Percentiles rank a stretch among this genome's conserved stretches.
Evolutionary conservation across 2,329 filamentous ascomycete genomes (phyloP).

Genomic region (Nectriaceae sp.): DNA sequence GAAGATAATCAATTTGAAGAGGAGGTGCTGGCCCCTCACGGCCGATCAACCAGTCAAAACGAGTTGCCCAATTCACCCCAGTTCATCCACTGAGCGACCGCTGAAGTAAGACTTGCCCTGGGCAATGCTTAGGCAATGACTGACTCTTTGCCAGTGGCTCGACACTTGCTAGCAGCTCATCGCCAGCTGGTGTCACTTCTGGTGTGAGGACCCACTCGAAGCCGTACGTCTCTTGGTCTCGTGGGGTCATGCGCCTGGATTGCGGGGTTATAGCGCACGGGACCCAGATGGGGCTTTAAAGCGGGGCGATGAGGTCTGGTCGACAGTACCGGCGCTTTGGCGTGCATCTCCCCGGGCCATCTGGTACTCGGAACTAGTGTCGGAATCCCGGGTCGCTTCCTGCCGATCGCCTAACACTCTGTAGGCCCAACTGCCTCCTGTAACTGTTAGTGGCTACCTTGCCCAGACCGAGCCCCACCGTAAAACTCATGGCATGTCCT

Average conservation of each 20-base stretch:
- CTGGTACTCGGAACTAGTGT: conserved; percentile 17
- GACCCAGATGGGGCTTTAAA: neutral
- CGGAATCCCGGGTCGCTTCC: conserved; percentile 8
- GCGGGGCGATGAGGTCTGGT: conserved; percentile 1
- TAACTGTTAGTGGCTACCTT: conserved; percentile 5
- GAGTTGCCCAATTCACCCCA: conserved; percentile 23
- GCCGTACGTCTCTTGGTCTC: conserved; percentile 19
- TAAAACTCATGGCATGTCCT: neutral
- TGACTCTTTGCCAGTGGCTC: neutral
- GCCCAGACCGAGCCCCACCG: neutral
- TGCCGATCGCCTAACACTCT: conserved; percentile 12
- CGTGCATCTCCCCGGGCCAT: conserved; percentile 3
- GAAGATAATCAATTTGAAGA: conserved; percentile 24
- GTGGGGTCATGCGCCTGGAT: conserved; percentile 22
- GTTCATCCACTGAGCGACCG: too few relatives aligned
- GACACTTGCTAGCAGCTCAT: conserved; percentile 8
- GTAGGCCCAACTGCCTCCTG: conserved; percentile 7
- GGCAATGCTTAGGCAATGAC: neutral
- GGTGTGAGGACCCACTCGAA: conserved; percentile 22
- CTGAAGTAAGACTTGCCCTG: too few relatives aligned
- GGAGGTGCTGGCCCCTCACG: conserved; percentile 20
- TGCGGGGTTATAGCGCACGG: conserved; percentile 22
- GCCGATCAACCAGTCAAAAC: conserved; percentile 9
- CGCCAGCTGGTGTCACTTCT: conserved; percentile 19
- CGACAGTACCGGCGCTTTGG: conserved; percentile 11